These are phyloP conservation scores for Hypoxylon intermedium DNA, from an alignment of 495 filamentous ascomycete species.

Conservation along the genomic window DNA sequence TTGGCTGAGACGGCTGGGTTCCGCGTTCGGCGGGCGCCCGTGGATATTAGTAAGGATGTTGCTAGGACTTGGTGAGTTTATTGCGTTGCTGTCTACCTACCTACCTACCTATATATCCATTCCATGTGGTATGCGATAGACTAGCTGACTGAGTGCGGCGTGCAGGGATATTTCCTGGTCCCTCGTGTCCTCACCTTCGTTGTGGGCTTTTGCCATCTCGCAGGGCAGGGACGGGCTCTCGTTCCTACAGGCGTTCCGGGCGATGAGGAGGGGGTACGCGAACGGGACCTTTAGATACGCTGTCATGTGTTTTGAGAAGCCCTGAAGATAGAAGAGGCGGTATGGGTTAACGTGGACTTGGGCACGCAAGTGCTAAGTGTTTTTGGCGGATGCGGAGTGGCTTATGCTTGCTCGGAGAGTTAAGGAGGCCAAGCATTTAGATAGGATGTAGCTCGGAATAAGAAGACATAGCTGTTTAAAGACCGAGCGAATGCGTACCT, in stretches of 20 bases:
- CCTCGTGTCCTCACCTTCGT: slow-evolving; percentile 60
- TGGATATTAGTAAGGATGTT: slow-evolving; percentile 64
- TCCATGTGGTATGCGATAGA: background rate
- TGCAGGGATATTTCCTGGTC: slow-evolving; percentile 67
- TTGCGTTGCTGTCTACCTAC: background rate
- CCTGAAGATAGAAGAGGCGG: slow-evolving; percentile 5
- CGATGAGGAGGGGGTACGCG: slow-evolving; percentile 65
- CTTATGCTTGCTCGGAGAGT: too few relatives aligned
- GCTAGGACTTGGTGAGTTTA: slow-evolving; percentile 62
- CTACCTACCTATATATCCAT: background rate
- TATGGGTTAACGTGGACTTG: too few relatives aligned
- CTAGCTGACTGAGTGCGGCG: background rate
- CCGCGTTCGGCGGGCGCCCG: slow-evolving; percentile 48
- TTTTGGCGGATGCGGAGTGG: too few relatives aligned
- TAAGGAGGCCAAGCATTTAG: too few relatives aligned
- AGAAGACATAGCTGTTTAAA: too few relatives aligned
- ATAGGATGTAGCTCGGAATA: too few relatives aligned
- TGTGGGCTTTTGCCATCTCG: slow-evolving; percentile 64
- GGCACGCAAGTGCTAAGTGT: too few relatives aligned
- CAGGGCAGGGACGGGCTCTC: slow-evolving; percentile 65
- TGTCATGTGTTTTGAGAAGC: slow-evolving; percentile 63
- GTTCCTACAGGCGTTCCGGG: slow-evolving; percentile 64
- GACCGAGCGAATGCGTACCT: too few relatives aligned
- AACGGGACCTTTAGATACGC: slow-evolving; percentile 65
- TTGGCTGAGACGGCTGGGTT: slow-evolving; percentile 56